Evolutionary conservation across 805 yeast species (phyloP).

Genomic region (Starmerella riodocensis): DNA sequence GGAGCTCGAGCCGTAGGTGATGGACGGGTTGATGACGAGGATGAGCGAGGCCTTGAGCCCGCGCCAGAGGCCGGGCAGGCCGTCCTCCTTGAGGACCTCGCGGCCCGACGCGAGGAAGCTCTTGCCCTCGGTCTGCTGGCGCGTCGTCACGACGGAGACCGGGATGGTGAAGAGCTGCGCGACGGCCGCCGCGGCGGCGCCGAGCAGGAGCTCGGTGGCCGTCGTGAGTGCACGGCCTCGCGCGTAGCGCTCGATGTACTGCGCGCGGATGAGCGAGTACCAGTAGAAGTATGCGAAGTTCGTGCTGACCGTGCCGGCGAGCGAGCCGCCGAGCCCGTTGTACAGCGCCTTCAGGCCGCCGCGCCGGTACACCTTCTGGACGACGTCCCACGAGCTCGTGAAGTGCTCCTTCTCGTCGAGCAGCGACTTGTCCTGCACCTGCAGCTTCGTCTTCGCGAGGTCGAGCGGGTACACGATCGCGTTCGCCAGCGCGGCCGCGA

Average conservation of each 20-base stretch:
- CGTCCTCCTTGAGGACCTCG: constrained; percentile 49
- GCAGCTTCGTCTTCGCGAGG: constrained; percentile 61
- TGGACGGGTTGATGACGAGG: constrained; percentile 69
- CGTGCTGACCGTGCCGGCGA: constrained; percentile 61
- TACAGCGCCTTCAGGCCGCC: constrained; percentile 60
- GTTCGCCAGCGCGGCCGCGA: constrained; percentile 71
- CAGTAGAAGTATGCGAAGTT: constrained; percentile 78
- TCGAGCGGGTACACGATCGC: constrained; percentile 71
- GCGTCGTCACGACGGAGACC: constrained; percentile 58
- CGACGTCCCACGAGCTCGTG: constrained; percentile 48
- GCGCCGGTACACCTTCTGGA: constrained; percentile 39
- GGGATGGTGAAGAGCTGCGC: constrained; percentile 74
- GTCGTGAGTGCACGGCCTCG: constrained; percentile 33
- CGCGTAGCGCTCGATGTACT: constrained; percentile 36
- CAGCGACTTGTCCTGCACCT: constrained; percentile 38
- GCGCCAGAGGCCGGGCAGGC: constrained; percentile 63
- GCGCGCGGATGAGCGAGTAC: constrained; percentile 59
- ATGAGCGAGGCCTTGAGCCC: constrained; percentile 72
- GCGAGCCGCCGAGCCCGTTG: constrained; percentile 54
- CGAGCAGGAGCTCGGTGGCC: constrained; percentile 54
- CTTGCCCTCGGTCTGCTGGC: constrained; percentile 33
- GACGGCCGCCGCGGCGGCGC: constrained; percentile 70
- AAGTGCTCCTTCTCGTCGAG: constrained; percentile 27
- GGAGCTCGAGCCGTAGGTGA: constrained; percentile 72
- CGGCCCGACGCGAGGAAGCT: constrained; percentile 34